Evolutionary conservation across 257 asterid genomes (phyloP), one percentile per base, ranked within the genome.

Genomic region (Solanum piurae): DNA sequence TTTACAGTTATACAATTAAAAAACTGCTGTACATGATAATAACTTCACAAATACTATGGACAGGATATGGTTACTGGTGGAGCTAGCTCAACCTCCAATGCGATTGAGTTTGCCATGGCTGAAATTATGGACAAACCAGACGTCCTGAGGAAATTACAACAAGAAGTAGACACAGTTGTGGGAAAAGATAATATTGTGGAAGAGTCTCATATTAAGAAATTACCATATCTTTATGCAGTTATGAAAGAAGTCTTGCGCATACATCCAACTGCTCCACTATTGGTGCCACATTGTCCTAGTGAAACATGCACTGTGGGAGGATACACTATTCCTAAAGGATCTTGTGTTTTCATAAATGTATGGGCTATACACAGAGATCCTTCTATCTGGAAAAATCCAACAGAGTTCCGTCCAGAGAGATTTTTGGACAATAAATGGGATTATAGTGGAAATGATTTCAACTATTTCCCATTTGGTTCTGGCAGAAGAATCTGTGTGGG

Each of bases 61-160:
- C 88, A 95, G 96, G 98, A 94, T 68, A 93, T 95, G 97, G 93
- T 94, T 1, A 94, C 93, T 0, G 98, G 95, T 8, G 98, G 98
- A n/a, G 93, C 95, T 0, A 96, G 95, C 62, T 93, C 98, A 16
- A 93, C 96, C 20, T 89, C 98, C 12, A 96, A 92, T 88, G 33
- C 94, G 0, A 52, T 94, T 9, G 98, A 94, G 69, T 96, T 68
- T 38, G 94, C 98, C 42, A 52, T 96, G 88, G 94, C 98, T 0
- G 96, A 96, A 86, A 88, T 96, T 86, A 91, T 95, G 92, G 92
- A 93, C 89, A 55, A 20, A 55, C 62, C n/a, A 18, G 62, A 55
- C 4, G 10, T 55, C 62, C 23, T 18, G n/a, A 55, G 62, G 62
- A 55, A 55, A 55, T 18, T 18, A 55, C n/a, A 55, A 18, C 89